Evolutionary conservation across 768 basidiomycete species (phyloP).

Genomic region (Tephrocybe sp.): DNA sequence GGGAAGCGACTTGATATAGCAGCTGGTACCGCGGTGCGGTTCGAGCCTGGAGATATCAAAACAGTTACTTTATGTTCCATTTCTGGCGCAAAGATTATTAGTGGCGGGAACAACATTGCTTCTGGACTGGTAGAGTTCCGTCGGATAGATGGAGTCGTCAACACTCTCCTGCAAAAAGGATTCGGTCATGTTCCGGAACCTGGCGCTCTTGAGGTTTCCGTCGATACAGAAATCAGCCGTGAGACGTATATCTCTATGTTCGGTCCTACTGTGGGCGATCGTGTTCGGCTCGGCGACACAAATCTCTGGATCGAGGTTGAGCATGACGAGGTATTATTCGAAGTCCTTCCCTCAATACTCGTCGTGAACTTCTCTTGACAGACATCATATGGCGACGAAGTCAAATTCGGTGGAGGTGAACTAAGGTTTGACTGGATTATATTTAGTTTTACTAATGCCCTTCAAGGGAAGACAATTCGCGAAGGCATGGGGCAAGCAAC

Average conservation of each 20-base stretch:
- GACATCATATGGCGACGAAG: conserved; percentile 93
- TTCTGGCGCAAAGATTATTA: conserved; percentile 66
- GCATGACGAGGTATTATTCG: conserved; percentile 61
- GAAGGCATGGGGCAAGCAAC: conserved; percentile 97
- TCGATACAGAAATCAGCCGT: conserved; percentile 59
- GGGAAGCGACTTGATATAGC: conserved; percentile 90
- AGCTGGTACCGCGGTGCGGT: conserved; percentile 93
- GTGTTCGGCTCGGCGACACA: conserved; percentile 87
- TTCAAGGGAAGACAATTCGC: conserved; percentile 83
- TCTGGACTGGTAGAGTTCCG: conserved; percentile 48
- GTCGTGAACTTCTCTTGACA: conserved; percentile 27
- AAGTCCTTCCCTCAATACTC: conserved; percentile 4
- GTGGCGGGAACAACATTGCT: conserved; percentile 80
- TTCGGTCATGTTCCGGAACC: conserved; percentile 76
- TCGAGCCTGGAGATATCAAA: conserved; percentile 91
- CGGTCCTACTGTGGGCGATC: conserved; percentile 92
- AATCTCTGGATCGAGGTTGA: conserved; percentile 92
- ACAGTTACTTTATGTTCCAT: conserved; percentile 81
- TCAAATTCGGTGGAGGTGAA: conserved; percentile 94
- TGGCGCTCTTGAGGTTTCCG: conserved; percentile 48
- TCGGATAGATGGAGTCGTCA: conserved; percentile 47
- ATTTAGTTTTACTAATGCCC: neutral
- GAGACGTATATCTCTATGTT: conserved; percentile 91
- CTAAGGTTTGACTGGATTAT: neutral
- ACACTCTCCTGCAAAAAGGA: conserved; percentile 50